phyloP scores from a whole-genome alignment of 228 moss, liverwort and hornwort genomes.

The Sphagnum fallax region DNA sequence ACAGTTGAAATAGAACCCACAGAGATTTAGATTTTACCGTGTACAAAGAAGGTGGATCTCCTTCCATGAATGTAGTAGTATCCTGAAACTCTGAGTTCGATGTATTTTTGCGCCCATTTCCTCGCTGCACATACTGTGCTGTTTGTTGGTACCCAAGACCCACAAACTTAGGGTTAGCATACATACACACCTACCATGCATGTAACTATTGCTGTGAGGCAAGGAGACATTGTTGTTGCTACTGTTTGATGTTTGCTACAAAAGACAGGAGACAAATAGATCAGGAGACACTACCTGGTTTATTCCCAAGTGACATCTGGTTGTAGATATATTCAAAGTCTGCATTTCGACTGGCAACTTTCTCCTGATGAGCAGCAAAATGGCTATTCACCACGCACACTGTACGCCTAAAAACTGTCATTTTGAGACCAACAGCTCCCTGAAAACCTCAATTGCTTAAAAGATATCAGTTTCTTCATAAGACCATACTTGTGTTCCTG shows the following conservation, averaged over 20 bases:
- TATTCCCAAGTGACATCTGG: constrained; percentile 30
- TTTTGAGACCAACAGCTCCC: constrained; percentile 58
- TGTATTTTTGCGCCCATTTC: constrained; percentile 35
- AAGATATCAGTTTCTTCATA: too few relatives aligned
- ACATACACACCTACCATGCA: neutral
- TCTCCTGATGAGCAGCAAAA: constrained; percentile 51
- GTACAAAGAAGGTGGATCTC: constrained; percentile 22
- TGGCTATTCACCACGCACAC: constrained; percentile 42
- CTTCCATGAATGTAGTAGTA: constrained; percentile 26
- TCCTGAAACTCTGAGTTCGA: constrained; percentile 33
- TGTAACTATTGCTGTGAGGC: neutral
- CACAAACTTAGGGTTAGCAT: neutral
- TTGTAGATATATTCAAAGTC: constrained; percentile 50
- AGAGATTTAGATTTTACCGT: constrained; percentile 10
- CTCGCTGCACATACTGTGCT: constrained; percentile 54
- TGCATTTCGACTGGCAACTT: constrained; percentile 34
- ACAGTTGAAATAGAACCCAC: neutral
- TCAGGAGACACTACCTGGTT: constrained; percentile 8
- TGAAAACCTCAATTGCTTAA: constrained; percentile 11
- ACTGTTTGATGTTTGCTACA: neutral
- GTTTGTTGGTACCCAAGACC: constrained; percentile 53
- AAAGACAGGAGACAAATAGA: too few relatives aligned
- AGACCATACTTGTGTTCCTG: too few relatives aligned
- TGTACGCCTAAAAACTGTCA: constrained; percentile 36
- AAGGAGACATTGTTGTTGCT: neutral